Conservation (phyloP, 2,329 filamentous ascomycete species). For the Emmonsiellopsis sp. region DNA sequence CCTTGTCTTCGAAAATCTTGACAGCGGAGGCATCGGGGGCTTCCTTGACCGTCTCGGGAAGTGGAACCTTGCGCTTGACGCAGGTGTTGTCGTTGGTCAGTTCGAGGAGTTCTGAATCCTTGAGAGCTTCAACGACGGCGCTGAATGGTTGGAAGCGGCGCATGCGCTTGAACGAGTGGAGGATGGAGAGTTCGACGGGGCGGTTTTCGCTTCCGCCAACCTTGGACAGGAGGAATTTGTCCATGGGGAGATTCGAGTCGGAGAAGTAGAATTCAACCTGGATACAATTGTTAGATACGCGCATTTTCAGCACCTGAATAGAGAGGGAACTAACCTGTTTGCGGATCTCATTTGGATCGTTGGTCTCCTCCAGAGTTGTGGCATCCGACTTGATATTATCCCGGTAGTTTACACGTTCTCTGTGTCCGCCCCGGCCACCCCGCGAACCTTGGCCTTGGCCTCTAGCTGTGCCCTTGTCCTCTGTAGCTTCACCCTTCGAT, state of each 20-base stretch:
- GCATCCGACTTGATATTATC: conserved; percentile 65
- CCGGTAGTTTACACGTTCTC: conserved; percentile 20
- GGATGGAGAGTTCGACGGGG: conserved; percentile 64
- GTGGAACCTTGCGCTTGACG: conserved; percentile 65
- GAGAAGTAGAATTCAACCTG: conserved; percentile 96
- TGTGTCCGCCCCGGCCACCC: conserved; percentile 17
- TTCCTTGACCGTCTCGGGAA: conserved; percentile 43
- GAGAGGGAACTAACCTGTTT: conserved; percentile 48
- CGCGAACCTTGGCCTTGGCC: conserved; percentile 21
- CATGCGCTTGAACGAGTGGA: conserved; percentile 93
- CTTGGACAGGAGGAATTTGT: conserved; percentile 75
- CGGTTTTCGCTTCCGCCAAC: conserved; percentile 68
- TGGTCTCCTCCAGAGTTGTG: conserved; percentile 56
- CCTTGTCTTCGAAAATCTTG: conserved; percentile 52
- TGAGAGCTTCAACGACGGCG: conserved; percentile 72
- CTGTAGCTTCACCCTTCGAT: conserved; percentile 8
- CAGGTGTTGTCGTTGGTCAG: conserved; percentile 64
- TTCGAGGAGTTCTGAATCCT: conserved; percentile 63
- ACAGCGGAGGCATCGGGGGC: conserved; percentile 47
- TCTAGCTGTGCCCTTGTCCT: conserved; percentile 14
- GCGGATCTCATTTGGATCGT: conserved; percentile 71
- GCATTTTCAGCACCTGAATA: conserved; percentile 6
- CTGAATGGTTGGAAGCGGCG: conserved; percentile 81
- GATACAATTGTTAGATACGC: not conserved
- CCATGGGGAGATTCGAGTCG: conserved; percentile 77